Evolutionary conservation across 2,329 filamentous ascomycete genomes (phyloP).

Genomic region (Plectosphaerella sp.): DNA sequence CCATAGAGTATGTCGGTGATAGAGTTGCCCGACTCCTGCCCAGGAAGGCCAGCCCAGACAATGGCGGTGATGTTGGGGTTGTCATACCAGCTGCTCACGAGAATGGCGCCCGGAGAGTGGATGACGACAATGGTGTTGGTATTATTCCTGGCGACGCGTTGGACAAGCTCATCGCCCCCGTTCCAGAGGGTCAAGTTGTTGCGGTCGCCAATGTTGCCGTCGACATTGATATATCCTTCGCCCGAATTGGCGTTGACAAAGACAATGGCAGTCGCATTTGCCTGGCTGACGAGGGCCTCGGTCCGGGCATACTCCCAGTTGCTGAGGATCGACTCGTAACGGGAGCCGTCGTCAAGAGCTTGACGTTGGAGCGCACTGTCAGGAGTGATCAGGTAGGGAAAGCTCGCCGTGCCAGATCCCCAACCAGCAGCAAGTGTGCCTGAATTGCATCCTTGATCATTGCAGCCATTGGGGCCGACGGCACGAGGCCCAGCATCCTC

Average conservation of each 20-base stretch:
- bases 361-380: slow-evolving; percentile 64
- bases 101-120: slow-evolving; percentile 76
- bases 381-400: slow-evolving; percentile 73
- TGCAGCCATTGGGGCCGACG: slow-evolving; percentile 74
- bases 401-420: slow-evolving; percentile 71
- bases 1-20: slow-evolving; percentile 83
- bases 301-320: slow-evolving; percentile 61
- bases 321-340: slow-evolving; percentile 63
- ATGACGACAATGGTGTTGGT: slow-evolving; percentile 91
- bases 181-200: slow-evolving; percentile 91
- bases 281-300: slow-evolving; percentile 53
- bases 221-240: slow-evolving; percentile 80
- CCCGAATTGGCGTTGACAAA: slow-evolving; percentile 87
- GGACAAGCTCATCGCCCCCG: slow-evolving; percentile 73
- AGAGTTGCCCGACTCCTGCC: slow-evolving; percentile 77
- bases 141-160: slow-evolving; percentile 71
- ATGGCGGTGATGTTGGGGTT: slow-evolving; percentile 80
- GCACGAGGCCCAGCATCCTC: slow-evolving; percentile 76
- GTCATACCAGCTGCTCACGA: slow-evolving; percentile 70
- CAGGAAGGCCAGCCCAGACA: slow-evolving; percentile 75
- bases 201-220: slow-evolving; percentile 81
- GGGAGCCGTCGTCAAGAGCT: slow-evolving; percentile 53
- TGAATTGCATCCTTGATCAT: slow-evolving; percentile 57
- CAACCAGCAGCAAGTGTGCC: slow-evolving; percentile 71
- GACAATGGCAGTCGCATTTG: slow-evolving; percentile 70